Evolutionary conservation across 202 grass and related monocot species (phyloP).

Genomic region (Eragrostis tef): DNA sequence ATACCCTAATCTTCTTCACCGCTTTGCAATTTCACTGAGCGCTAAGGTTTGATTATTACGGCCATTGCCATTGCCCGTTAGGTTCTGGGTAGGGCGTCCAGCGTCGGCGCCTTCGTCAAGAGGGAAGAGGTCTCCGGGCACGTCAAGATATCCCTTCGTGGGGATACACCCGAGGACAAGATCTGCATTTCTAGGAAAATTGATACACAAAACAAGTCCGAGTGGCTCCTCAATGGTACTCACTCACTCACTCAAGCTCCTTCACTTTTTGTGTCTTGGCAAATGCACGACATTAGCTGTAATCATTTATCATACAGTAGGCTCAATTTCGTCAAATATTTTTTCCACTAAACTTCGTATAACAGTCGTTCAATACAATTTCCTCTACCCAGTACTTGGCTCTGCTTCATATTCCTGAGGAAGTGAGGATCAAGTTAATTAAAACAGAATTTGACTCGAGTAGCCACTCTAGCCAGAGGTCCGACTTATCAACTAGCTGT

Average conservation of each 20-base stretch:
- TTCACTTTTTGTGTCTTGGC: background rate
- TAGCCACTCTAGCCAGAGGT: background rate
- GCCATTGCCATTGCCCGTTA: conserved; percentile 16
- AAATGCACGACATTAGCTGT: background rate
- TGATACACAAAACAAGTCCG: conserved; percentile 78
- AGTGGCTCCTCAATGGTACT: conserved; percentile 83
- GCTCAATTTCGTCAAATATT: background rate
- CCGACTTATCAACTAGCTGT: background rate
- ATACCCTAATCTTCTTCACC: background rate
- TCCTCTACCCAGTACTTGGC: background rate
- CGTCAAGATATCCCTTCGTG: conserved; percentile 77
- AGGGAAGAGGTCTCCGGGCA: conserved; percentile 77
- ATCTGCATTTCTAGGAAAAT: conserved; percentile 81
- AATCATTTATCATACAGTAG: background rate
- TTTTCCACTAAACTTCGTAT: background rate
- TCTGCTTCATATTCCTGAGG: background rate
- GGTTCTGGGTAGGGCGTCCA: conserved; percentile 89
- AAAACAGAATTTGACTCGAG: background rate
- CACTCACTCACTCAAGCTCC: background rate
- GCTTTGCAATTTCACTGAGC: background rate
- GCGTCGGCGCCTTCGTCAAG: conserved; percentile 77
- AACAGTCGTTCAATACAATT: background rate
- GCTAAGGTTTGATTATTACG: background rate
- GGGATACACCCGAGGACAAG: conserved; percentile 48
- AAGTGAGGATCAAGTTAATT: background rate